Conservation (phyloP, 257 asterid species). For the Solanum raphanifolium region DNA sequence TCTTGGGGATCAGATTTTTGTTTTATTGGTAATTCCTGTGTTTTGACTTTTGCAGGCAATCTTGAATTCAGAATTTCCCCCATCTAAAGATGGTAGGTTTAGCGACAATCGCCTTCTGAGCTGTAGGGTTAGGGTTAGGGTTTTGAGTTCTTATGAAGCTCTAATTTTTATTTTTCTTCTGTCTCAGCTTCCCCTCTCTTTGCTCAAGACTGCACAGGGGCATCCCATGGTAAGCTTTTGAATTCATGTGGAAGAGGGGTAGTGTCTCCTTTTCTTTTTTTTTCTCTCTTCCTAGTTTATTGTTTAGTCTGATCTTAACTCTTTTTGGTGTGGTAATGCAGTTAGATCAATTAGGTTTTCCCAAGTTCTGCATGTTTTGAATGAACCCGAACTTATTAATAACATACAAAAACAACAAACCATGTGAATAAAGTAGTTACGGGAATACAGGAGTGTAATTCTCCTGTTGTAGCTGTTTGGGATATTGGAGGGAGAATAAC, state of each 20-base stretch:
- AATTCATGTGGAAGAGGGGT: not conserved
- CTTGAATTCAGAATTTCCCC: not conserved
- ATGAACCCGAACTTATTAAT: not conserved
- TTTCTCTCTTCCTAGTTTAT: not conserved
- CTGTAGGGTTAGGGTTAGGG: not conserved
- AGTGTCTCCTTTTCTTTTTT: not conserved
- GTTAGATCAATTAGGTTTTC: not conserved
- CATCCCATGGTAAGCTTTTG: slow-evolving; percentile 73
- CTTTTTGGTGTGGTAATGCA: not conserved
- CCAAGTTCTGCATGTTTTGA: not conserved
- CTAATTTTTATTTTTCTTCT: not conserved
- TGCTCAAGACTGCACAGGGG: slow-evolving; percentile 93
- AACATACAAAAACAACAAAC: not conserved
- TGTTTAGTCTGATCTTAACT: not conserved
- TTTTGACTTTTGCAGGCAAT: not conserved
- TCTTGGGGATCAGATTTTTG: not conserved
- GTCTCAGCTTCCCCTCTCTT: slow-evolving; percentile 80
- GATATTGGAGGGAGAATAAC: not conserved
- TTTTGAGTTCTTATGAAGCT: not conserved
- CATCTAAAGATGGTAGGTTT: not conserved
- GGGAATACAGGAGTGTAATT: not conserved
- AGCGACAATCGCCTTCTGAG: not conserved
- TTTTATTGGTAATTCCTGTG: not conserved
- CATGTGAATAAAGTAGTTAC: not conserved
- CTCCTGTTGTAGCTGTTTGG: not conserved